Conservation (phyloP, 169 alveolate species). For the Plasmodium gonderi region DNA sequence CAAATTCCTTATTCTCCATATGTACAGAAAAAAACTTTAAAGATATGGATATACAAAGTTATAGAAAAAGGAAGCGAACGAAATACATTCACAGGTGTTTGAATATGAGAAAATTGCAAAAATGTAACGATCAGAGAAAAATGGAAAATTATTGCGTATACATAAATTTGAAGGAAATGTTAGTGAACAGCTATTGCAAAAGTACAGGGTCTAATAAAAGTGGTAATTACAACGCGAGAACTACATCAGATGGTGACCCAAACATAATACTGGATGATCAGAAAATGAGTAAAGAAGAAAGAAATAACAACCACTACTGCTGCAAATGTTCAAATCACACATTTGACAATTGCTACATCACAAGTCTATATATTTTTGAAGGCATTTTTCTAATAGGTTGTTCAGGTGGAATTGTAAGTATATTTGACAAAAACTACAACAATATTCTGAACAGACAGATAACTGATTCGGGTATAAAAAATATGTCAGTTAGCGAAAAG, state of each 20-base stretch:
- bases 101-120: conserved; percentile 30
- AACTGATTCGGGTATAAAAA: conserved; percentile 1
- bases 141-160: conserved; percentile 35
- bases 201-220: not conserved
- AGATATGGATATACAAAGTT: not conserved
- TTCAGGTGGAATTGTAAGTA: conserved; percentile 54
- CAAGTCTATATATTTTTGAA: conserved; percentile 53
- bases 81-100: conserved; percentile 36
- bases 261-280: too few relatives aligned
- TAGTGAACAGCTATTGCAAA: not conserved
- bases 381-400: conserved; percentile 21
- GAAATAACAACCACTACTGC: not conserved
- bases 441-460: conserved; percentile 18
- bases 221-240: not conserved
- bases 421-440: conserved; percentile 28
- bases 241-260: not conserved
- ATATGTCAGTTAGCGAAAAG: conserved; percentile 28
- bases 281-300: not conserved
- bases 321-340: not conserved
- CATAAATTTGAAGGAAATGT: conserved; percentile 42
- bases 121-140: conserved; percentile 11
- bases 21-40: not conserved
- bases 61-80: conserved; percentile 25
- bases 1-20: not conserved
- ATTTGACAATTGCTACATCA: conserved; percentile 13